Evolutionary conservation across 306 rosid genomes (phyloP), one percentile per base, ranked within the genome.

Genomic region (Vigna mungo): DNA sequence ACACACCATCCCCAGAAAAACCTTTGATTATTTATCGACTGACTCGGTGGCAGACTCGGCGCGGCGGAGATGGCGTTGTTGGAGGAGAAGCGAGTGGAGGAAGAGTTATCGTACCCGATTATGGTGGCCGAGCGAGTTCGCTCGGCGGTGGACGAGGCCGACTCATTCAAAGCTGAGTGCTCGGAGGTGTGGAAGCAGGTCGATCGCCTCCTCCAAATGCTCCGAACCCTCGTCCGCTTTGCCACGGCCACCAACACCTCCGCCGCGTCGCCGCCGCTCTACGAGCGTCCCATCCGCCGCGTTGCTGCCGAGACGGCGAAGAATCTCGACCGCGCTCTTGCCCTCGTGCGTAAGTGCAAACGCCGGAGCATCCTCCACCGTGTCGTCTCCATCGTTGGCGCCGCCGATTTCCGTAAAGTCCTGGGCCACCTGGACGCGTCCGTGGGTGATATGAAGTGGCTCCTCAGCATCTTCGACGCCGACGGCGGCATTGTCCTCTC

Each of bases 371-470:
- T 89, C 41, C 86, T 92, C 41, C 90, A 87, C 20, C 88, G 95
- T 30, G 89, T 92, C 8, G 89, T 92, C 0, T 84, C 78, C 62
- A 92, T 89, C 84, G 90, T 89, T 2, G 20, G 75, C 83, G 87
- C 81, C 48, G 71, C 94, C 8, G 94, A 89, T 10, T 89, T 89
- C 61, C 90, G 89, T 1, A 88, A 84, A 44, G 85, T 89, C 15
- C 25, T 79, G 1, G 47, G 0, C 43, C 34, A 78, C 49, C 88
- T 92, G 0, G 94, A 86, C 1, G 87, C 94, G 23, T 89, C 97
- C 21, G 78, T 84, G 1, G 97, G 97, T 2, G 97, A 92, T 83
- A 84, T 92, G 92, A 85, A 39, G 58, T 92, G 97, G 97, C 87
- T 92, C 15, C 82, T 92, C 1, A 78, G 80, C 34, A 65, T 92